These are phyloP conservation scores for Fusarium liriodendri DNA, from an alignment of 2,329 filamentous ascomycete genomes.

Conservation along the genomic window DNA sequence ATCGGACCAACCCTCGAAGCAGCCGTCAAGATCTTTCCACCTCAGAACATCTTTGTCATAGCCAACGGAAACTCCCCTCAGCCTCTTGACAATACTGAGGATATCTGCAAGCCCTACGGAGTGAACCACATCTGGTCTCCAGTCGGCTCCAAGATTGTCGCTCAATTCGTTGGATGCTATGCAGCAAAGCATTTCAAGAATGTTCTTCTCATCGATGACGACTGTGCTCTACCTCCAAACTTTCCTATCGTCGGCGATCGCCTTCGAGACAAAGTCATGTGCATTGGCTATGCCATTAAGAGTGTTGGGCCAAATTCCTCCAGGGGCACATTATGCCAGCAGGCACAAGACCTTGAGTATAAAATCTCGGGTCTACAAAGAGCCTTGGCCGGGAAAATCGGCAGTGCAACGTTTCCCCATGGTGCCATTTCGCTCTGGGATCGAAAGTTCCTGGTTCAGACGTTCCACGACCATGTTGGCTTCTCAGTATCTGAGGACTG, in stretches of 20 bases:
- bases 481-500: slow-evolving; percentile 24
- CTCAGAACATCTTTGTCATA: slow-evolving; percentile 18
- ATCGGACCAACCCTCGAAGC: slow-evolving; percentile 17
- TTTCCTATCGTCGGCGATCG: slow-evolving; percentile 15
- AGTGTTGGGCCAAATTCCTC: slow-evolving; percentile 15
- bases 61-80: slow-evolving; percentile 22
- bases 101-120: slow-evolving; percentile 12
- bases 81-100: slow-evolving; percentile 18
- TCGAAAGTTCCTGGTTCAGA: slow-evolving; percentile 12
- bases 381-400: slow-evolving; percentile 1
- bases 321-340: slow-evolving; percentile 14
- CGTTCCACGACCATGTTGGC: slow-evolving; percentile 17
- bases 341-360: slow-evolving; percentile 26
- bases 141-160: slow-evolving; percentile 23
- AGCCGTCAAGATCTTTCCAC: slow-evolving; percentile 13
- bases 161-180: slow-evolving; percentile 19
- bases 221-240: slow-evolving; percentile 12
- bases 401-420: slow-evolving; percentile 19
- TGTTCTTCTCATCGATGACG: slow-evolving; percentile 22
- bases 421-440: slow-evolving; percentile 22
- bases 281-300: slow-evolving; percentile 25
- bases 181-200: slow-evolving; percentile 10
- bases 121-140: slow-evolving; percentile 23
- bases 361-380: slow-evolving; percentile 19
- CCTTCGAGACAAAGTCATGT: slow-evolving; percentile 10